phyloP scores from a whole-genome alignment of 495 filamentous ascomycete genomes.

The Halenospora varia region DNA sequence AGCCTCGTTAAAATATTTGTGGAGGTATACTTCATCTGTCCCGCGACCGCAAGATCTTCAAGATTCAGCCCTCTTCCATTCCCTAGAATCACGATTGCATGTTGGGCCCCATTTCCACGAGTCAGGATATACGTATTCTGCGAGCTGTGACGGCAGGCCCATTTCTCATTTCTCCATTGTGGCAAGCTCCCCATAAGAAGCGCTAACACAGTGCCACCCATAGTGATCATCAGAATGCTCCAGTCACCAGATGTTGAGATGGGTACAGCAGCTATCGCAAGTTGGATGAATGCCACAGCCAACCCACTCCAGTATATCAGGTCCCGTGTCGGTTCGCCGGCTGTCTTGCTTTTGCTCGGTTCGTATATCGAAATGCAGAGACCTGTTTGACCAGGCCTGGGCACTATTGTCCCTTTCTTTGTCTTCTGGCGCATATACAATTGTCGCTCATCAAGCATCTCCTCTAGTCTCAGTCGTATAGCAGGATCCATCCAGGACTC shows the following conservation, averaged over 20 bases:
- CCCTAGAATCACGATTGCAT: slow-evolving; percentile 39
- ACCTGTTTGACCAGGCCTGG: not conserved
- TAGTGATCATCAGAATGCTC: slow-evolving; percentile 41
- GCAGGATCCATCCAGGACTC: slow-evolving; percentile 33
- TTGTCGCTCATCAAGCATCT: not conserved
- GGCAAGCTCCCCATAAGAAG: slow-evolving; percentile 31
- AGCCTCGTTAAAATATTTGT: not conserved
- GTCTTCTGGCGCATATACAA: not conserved
- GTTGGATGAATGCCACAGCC: slow-evolving; percentile 36
- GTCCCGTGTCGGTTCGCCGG: slow-evolving; percentile 22
- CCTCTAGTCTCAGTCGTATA: not conserved
- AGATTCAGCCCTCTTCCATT: slow-evolving; percentile 37
- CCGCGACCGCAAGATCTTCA: slow-evolving; percentile 37
- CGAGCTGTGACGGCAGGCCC: slow-evolving; percentile 33
- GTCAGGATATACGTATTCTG: slow-evolving; percentile 35
- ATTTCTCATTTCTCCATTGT: slow-evolving; percentile 49
- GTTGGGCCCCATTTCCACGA: slow-evolving; percentile 39
- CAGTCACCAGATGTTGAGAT: slow-evolving; percentile 36
- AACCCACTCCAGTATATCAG: slow-evolving; percentile 35
- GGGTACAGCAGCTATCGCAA: slow-evolving; percentile 42
- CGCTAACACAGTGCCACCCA: slow-evolving; percentile 34
- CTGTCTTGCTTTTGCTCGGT: not conserved
- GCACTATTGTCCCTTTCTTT: not conserved
- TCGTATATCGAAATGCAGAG: not conserved
- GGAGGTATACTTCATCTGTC: not conserved